Base-by-base conservation (phyloP, 306 rosid species). In the Prunus mongolica region DNA sequence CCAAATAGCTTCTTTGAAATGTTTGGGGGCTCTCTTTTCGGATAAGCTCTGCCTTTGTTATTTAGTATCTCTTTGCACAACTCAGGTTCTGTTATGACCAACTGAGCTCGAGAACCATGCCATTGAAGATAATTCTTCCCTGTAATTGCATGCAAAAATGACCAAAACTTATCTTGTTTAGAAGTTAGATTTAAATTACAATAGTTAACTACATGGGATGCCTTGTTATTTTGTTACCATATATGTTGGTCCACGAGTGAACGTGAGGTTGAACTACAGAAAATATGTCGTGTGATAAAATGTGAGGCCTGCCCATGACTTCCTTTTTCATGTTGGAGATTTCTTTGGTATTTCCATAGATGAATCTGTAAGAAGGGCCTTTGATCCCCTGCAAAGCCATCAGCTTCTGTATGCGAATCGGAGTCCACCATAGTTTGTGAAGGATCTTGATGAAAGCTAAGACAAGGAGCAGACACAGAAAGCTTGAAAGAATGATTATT, bases 301-400 rank as follows among this genome's bases (percentile, higher is more conserved):
- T 12, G 28, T 14, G 13, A 10, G 66, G 66, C n/a, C 41, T 14
- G 44, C 28, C 12, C 66, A 24, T 27, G 6, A 11, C 44, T 62
- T 61, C 19, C 38, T 27, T 62, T 2, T 5, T 27, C 66, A 62
- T 62, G 38, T 62, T 4, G 15, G 66, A 27, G 66, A 62, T 11
- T 62, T 62, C 16, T 62, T 27, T 62, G 12, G 66, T 62, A 20
- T 62, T 62, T 62, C 66, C 44, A 7, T 62, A 12, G n/a, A 62
- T 14, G 18, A 62, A 12, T 27, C n/a, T 62, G 44, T 62, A 62
- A 62, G 66, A 38, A 62, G 66, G 66, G 66, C 66, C 66, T 14
- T 19, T 62, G 66, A 62, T 62, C 11, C 66, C 66, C 66, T 62
- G 66, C 41, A 62, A 28, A 62, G 41, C 38, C 66, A 62, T 62